These are phyloP conservation scores for Trametes coccinea DNA, from an alignment of 768 basidiomycete genomes.

Conservation along the genomic window DNA sequence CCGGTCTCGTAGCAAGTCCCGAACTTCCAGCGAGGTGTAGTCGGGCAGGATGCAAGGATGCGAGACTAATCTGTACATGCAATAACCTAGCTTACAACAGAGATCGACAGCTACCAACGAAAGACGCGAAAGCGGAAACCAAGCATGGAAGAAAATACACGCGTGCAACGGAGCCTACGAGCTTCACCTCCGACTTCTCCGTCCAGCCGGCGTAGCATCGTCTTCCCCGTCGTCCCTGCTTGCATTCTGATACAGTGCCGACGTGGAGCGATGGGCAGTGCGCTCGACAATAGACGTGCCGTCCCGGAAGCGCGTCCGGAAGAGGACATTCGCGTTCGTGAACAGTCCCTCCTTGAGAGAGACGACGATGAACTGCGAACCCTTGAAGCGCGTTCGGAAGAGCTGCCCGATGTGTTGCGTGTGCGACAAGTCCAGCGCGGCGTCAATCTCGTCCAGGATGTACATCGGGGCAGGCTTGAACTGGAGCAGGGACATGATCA, in stretches of 20 bases:
- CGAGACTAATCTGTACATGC: neutral
- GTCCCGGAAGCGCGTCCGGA: slow-evolving; percentile 90
- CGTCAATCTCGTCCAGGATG: slow-evolving; percentile 98
- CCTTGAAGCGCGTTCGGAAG: slow-evolving; percentile 97
- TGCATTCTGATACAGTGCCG: slow-evolving; percentile 16
- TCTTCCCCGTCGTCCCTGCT: slow-evolving; percentile 18
- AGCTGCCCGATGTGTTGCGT: slow-evolving; percentile 97
- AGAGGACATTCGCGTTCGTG: slow-evolving; percentile 95
- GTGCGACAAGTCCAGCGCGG: slow-evolving; percentile 92
- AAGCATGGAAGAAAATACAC: neutral
- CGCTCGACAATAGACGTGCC: slow-evolving; percentile 91
- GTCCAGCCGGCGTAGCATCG: slow-evolving; percentile 14
- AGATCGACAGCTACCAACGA: neutral
- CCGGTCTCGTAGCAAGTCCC: too few species aligned
- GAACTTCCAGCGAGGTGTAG: too few species aligned
- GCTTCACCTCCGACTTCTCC: slow-evolving; percentile 4
- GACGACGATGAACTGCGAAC: slow-evolving; percentile 97
- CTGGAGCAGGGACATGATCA: slow-evolving; percentile 98
- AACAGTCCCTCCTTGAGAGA: slow-evolving; percentile 96
- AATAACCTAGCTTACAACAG: slow-evolving; percentile 10
- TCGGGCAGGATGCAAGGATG: too few species aligned
- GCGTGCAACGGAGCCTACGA: neutral
- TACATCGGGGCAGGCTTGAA: slow-evolving; percentile 99
- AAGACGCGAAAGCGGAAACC: neutral
- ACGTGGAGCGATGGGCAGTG: slow-evolving; percentile 54